Percentiles rank a stretch among this genome's conserved stretches.
Evolutionary conservation across 164 flowering plant species (phyloP).

Genomic region (Aristolochia contorta): DNA sequence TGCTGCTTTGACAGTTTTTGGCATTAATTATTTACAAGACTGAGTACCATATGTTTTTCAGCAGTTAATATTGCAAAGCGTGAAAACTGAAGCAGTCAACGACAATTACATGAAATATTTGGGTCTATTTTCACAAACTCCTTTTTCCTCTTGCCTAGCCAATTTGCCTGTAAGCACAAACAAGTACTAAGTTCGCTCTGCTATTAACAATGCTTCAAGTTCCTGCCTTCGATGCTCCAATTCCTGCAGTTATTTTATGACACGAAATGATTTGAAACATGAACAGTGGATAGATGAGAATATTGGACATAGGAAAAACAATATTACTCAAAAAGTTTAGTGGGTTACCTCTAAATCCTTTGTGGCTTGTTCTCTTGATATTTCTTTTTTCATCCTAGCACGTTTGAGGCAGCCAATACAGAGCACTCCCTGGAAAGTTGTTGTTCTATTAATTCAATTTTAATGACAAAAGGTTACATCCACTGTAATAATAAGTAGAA

Average conservation of each 20-base stretch:
- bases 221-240: slow-evolving; percentile 68
- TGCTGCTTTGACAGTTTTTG: too few relatives aligned
- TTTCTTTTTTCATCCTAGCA: slow-evolving; percentile 59
- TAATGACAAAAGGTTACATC: too few relatives aligned
- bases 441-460: neutral
- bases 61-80: too few relatives aligned
- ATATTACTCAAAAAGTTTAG: neutral
- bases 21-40: too few relatives aligned
- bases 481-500: too few relatives aligned
- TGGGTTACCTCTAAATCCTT: slow-evolving; percentile 66
- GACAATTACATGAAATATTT: too few relatives aligned
- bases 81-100: too few relatives aligned
- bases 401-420: slow-evolving; percentile 89
- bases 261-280: neutral
- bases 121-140: neutral
- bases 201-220: slow-evolving; percentile 54
- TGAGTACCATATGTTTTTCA: too few relatives aligned
- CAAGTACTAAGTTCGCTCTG: slow-evolving; percentile 11
- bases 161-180: neutral
- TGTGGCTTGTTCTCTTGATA: slow-evolving; percentile 65
- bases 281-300: neutral
- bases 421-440: slow-evolving; percentile 43
- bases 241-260: slow-evolving; percentile 36
- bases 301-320: neutral
- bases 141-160: neutral